These are phyloP conservation scores for Kwoniella shivajii DNA, from an alignment of 1,284 basidiomycete genomes.

Conservation along the genomic window DNA sequence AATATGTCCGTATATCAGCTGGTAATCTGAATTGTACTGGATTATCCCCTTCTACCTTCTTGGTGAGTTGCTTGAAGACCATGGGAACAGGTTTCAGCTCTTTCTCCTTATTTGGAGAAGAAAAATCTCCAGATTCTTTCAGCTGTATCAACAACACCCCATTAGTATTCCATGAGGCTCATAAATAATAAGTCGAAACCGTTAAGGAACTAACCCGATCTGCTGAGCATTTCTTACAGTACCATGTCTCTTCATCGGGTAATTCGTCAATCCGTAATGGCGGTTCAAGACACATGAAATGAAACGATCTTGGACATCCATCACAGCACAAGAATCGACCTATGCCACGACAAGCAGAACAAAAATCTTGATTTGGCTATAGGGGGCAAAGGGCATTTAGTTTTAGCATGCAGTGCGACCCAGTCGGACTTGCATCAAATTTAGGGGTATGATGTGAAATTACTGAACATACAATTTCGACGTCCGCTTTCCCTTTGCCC, in stretches of 20 bases:
- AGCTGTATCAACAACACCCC: too few species aligned
- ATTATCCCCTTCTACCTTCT: slow-evolving; percentile 50
- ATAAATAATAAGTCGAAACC: too few species aligned
- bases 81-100: slow-evolving; percentile 34
- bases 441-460: not conserved
- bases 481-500: slow-evolving; percentile 36
- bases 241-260: slow-evolving; percentile 87
- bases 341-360: slow-evolving; percentile 77
- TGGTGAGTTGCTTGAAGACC: slow-evolving; percentile 39
- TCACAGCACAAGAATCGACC: slow-evolving; percentile 91
- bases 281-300: slow-evolving; percentile 93
- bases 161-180: too few species aligned
- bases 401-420: too few species aligned
- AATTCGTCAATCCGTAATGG: slow-evolving; percentile 85
- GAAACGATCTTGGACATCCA: slow-evolving; percentile 93
- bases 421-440: too few species aligned
- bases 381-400: not conserved
- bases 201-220: slow-evolving; percentile 42
- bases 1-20: slow-evolving; percentile 78
- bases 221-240: slow-evolving; percentile 61
- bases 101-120: slow-evolving; percentile 25
- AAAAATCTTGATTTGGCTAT: slow-evolving; percentile 89
- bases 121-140: slow-evolving; percentile 4
- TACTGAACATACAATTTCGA: slow-evolving; percentile 27
- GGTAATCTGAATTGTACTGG: slow-evolving; percentile 79